Evolutionary conservation across 2,329 filamentous ascomycete species (phyloP).

Genomic region (Colletotrichum zoysiae): DNA sequence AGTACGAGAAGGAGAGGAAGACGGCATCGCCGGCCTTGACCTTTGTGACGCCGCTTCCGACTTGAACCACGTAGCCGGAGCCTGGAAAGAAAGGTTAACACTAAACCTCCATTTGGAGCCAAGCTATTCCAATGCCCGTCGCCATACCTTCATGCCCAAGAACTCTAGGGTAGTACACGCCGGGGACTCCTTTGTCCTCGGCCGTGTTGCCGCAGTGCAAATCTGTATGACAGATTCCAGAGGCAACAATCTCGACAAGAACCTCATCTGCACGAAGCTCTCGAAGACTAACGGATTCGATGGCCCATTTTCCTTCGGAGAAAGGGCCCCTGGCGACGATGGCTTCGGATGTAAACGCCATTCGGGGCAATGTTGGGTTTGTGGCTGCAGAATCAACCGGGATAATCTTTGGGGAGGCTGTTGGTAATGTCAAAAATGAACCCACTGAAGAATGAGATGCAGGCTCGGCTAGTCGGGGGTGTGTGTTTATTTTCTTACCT

Average conservation of each 20-base stretch:
- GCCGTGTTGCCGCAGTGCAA: conserved; percentile 57
- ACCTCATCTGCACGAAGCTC: conserved; percentile 57
- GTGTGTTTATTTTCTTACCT: neutral
- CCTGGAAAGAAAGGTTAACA: conserved; percentile 41
- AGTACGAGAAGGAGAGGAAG: conserved; percentile 59
- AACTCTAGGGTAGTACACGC: conserved; percentile 49
- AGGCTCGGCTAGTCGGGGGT: neutral
- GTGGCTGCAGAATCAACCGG: neutral
- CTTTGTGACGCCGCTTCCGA: conserved; percentile 60
- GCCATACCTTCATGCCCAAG: conserved; percentile 65
- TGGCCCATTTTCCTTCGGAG: conserved; percentile 49
- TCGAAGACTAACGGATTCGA: conserved; percentile 49
- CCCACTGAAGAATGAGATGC: no score
- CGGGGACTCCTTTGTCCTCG: conserved; percentile 28
- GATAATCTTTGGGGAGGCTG: neutral
- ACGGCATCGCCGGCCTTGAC: conserved; percentile 66
- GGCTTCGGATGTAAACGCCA: conserved; percentile 48
- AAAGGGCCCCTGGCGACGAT: conserved; percentile 50
- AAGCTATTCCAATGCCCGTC: neutral
- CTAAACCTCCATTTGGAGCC: no score
- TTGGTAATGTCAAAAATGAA: neutral
- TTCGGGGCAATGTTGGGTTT: conserved; percentile 7
- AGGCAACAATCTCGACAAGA: conserved; percentile 65
- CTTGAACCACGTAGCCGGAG: conserved; percentile 59
- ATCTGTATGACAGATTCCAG: conserved; percentile 69